Conservation (phyloP, 345 rosid species). For the Pistacia atlantica region DNA sequence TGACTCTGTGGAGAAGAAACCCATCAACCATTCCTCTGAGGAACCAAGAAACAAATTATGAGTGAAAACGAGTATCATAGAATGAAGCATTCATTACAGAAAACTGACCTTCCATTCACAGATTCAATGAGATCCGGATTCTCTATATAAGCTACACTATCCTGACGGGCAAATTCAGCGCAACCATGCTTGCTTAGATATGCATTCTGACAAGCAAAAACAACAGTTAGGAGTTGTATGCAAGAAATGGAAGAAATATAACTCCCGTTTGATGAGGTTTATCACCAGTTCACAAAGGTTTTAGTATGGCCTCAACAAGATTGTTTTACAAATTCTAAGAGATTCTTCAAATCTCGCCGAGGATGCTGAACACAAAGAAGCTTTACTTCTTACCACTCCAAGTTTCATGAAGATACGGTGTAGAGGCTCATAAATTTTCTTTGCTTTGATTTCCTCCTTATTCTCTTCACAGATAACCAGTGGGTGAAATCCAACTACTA, state of each 20-base stretch:
- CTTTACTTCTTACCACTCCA: constrained; percentile 64
- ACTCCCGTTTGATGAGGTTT: neutral
- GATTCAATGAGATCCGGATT: constrained; percentile 28
- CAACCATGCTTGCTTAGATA: constrained; percentile 63
- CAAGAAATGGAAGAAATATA: neutral
- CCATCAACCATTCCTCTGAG: constrained; percentile 59
- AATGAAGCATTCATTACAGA: constrained; percentile 19
- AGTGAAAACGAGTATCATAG: neutral
- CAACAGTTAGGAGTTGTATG: constrained; percentile 2
- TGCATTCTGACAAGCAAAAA: constrained; percentile 49
- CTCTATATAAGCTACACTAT: constrained; percentile 48
- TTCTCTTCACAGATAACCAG: constrained; percentile 37
- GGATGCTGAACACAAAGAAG: neutral
- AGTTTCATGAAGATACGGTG: constrained; percentile 47
- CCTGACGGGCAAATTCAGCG: constrained; percentile 24
- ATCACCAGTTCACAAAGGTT: neutral
- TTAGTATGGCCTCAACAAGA: neutral
- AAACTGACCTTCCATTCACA: constrained; percentile 16
- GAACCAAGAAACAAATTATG: constrained; percentile 4
- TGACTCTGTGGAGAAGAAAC: constrained; percentile 76
- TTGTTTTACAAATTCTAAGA: neutral
- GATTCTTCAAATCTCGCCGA: neutral
- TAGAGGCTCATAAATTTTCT: constrained; percentile 36
- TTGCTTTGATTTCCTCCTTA: constrained; percentile 30
- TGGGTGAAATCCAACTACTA: constrained; percentile 64